Base-by-base conservation (phyloP, 148 eudicot species). In the Fallopia convolvulus region DNA sequence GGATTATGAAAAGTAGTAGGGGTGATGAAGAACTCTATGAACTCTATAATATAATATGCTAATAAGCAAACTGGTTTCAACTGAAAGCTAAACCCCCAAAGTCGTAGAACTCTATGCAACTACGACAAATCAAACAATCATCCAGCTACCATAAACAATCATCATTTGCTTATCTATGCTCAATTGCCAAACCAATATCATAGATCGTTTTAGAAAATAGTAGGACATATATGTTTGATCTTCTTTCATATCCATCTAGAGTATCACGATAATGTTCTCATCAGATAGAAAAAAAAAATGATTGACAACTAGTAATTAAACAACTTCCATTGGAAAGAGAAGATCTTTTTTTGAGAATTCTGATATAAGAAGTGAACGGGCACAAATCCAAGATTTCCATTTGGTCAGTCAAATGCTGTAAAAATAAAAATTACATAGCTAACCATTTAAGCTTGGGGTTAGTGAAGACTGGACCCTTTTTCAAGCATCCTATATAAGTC, bases 401-500 rank as follows among this genome's bases (percentile, higher is more conserved):
- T 55, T 7, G 6, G 70, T 65, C 40, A 32, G 12, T 14, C 41
- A 65, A 65, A 41, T 12, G 18, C 8, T 65, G 17, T 65, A 68
- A 68, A 4, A 61, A 23, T 14, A 53, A 49, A 13, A 68, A 2
- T 15, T 13, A 74, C 47, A 76, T 49, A 52, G 63, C 97, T 82
- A 77, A 94, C 98, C 98, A 94, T 92, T 94, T 94, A 47, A 92
- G 90, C 72, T 87, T 90, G 13, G 97, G 95, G 77, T 89, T 91
- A 60, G 97, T 92, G 80, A 95, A 91, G 74, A 95, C 99, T 11
- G 96, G 97, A 80, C 99, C 99, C 74, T 92, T 95, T 75, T 95
- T 95, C 97, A 95, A 83, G 87, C 99, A 95, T 63, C 99, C 99
- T 76, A 95, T 87, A 78, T 95, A 95, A 48, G 97, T 95, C 82